Evolutionary conservation across 768 basidiomycete species (phyloP), one percentile per base, ranked within the genome.

Genomic region (Rossbeevera mucosa): DNA sequence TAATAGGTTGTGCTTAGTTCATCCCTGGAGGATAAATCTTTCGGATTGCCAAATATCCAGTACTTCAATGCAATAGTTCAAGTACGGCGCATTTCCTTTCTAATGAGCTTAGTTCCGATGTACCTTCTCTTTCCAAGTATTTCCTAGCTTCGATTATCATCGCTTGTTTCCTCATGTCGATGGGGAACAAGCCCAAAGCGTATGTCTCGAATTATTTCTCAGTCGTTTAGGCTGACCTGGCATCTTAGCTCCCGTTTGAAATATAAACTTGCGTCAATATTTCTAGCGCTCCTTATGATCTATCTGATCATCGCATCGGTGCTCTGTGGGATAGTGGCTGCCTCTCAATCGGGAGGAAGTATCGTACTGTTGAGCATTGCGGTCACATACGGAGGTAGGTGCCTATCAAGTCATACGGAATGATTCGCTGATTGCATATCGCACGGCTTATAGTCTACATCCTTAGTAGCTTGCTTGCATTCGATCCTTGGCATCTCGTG

Each of bases 401-500:
- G 26, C 9, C 7, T 24, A 33, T n/a, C n/a, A n/a, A n/a, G n/a
- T n/a, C n/a, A 18, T 24, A 29, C 68, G 2, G 28, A 14, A 8
- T 4, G 29, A 24, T 36, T 44, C 5, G 9, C 43, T 52, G 38
- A 56, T 45, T 50, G 8, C 20, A 18, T 14, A 24, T 25, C 21
- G 13, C 14, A 26, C 4, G n/a, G 61, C 25, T 13, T 36, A 24
- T 50, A 86, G 85, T 89, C 33, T 96, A 90, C 69, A 74, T 87
- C 5, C 72, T 86, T 30, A 80, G 88, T 41, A 86, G 87, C 55
- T 58, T 96, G 33, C 72, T 97, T 36, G 91, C 92, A 0, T 80
- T 94, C 52, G 96, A 99, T 69, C 94, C 96, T 4, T 94, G 92
- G 91, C 95, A 98, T 71, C 83, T 98, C 74, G 44, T 96, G 57